phyloP scores from a whole-genome alignment of 371 early-diverging fungal species.

The Mortierella sp. region DNA sequence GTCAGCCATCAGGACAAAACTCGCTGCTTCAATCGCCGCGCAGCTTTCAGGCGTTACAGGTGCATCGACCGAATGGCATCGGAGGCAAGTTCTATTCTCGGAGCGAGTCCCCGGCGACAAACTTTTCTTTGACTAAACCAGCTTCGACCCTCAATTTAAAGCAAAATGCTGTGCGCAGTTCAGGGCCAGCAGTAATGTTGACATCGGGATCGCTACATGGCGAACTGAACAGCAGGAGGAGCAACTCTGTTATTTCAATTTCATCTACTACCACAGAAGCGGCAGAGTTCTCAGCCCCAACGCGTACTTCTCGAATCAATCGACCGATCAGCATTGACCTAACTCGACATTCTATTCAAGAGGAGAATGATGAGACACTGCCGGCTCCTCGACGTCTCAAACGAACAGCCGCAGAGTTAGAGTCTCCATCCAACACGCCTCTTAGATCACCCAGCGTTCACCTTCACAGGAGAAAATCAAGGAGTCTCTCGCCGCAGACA shows the following conservation, averaged over 20 bases:
- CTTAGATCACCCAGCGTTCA: conserved; percentile 19
- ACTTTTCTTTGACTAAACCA: conserved; percentile 21
- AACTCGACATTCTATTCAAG: conserved; percentile 19
- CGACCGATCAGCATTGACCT: conserved; percentile 25
- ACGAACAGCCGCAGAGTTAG: conserved; percentile 28
- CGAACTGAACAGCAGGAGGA: conserved; percentile 15
- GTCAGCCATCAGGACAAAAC: conserved; percentile 6
- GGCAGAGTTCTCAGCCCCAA: conserved; percentile 21
- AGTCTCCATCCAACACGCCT: conserved; percentile 21
- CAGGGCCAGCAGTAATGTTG: conserved; percentile 16
- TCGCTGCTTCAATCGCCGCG: conserved; percentile 28
- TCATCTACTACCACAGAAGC: conserved; percentile 26
- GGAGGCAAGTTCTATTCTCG: conserved; percentile 31
- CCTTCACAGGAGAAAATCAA: conserved; percentile 16
- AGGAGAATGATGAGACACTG: conserved; percentile 15
- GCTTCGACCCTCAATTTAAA: conserved; percentile 23
- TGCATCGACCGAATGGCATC: conserved; percentile 10
- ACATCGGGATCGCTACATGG: background rate
- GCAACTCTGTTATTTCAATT: conserved; percentile 34
- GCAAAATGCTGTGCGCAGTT: conserved; percentile 3
- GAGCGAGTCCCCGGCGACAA: conserved; percentile 40
- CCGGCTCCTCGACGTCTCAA: conserved; percentile 24
- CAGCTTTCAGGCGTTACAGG: conserved; percentile 19
- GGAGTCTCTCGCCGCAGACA: conserved; percentile 14
- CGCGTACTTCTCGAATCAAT: conserved; percentile 9